These are phyloP conservation scores for barley (Hordeum vulgare) DNA, from an alignment of 176 grass and related monocot genomes.

Conservation along the genomic window MorexV3_pseudomolecules_assembly NC_058522.1:548730245-548730744, in stretches of 20 bases:
- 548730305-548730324: too few species aligned
- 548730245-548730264: too few species aligned
- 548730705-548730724: slow-evolving; percentile 76
- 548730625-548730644: slow-evolving; percentile 17
- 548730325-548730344: background rate
- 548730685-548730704: slow-evolving; percentile 55
- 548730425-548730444: background rate
- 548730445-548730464: background rate
- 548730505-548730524: background rate
- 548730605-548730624: background rate
- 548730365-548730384: background rate
- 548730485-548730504: background rate
- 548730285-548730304: too few species aligned
- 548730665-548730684: slow-evolving; percentile 95
- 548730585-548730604: background rate
- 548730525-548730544: background rate
- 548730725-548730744: slow-evolving; percentile 75
- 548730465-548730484: background rate
- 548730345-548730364: background rate
- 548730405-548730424: background rate
- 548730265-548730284: too few species aligned
- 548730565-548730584: background rate
- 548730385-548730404: background rate
- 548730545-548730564: background rate
- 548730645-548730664: slow-evolving; percentile 81